A percentile compares a stretch with the other conserved stretches of the same genome.
These are phyloP conservation scores for Talaromyces sp. DNA, from an alignment of 2,329 filamentous ascomycete species.

Conservation along the genomic window DNA sequence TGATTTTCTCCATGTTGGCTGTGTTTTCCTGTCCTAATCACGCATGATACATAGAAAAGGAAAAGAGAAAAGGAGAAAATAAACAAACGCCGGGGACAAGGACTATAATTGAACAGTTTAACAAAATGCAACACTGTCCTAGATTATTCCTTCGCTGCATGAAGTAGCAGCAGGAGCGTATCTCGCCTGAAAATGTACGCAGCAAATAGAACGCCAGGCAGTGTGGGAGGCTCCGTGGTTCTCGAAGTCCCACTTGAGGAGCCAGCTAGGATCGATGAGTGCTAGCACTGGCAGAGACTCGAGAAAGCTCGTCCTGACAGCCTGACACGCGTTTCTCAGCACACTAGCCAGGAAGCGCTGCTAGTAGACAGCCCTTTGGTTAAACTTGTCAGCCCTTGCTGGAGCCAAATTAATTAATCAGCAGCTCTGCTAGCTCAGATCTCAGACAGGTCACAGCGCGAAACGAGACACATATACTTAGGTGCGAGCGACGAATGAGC, in stretches of 20 bases:
- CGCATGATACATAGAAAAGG: background rate
- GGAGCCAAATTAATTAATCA: background rate
- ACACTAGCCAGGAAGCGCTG: background rate
- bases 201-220: background rate
- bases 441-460: background rate
- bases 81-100: background rate
- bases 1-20: slow-evolving; percentile 5
- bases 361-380: background rate
- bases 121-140: background rate
- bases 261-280: background rate
- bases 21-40: background rate
- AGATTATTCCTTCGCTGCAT: background rate
- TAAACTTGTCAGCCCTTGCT: background rate
- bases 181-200: background rate
- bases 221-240: background rate
- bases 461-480: background rate
- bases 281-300: background rate
- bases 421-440: background rate
- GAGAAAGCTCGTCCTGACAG: too few species aligned
- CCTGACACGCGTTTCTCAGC: background rate
- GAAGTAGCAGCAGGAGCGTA: background rate
- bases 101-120: background rate
- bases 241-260: background rate
- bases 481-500: background rate
- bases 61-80: background rate